Evolutionary conservation across 192 early-diverging fungal genomes (phyloP), one percentile per base, ranked within the genome.

Genomic region (Coemansia biformis): DNA sequence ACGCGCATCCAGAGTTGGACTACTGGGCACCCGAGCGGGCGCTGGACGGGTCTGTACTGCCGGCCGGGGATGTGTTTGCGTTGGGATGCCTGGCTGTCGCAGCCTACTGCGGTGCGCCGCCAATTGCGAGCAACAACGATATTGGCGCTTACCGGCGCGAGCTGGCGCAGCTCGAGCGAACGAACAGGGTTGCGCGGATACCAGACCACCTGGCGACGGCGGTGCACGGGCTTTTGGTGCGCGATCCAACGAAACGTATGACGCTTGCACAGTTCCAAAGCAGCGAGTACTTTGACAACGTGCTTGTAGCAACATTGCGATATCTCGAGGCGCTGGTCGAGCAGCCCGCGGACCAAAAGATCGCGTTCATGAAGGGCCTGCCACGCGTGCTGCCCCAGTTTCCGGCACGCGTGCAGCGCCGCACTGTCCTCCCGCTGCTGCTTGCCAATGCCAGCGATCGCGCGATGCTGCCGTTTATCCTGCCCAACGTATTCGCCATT

Each of bases 281-380:
- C 7, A 77, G 76, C 61, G 76, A 73, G 31, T 88, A 83, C 47
- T 93, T 93, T 70, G 83, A 89, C 74, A 85, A 86, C 39, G 66
- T 89, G 12, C 64, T 89, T 2, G 80, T 91, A 4, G 85, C 84
- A 1, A 85, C 89, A 0, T 80, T 93, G 54, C 77, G 79, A 36
- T 91, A 84, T 46, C 75, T 93, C 53, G 90, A 91, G 46, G 66
- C 72, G 13, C 79, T 93, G 52, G 81, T 85, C 1, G 88, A 88
- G 49, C 90, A 91, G 60, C 74, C 86, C 0, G 58, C 69, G 36
- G 86, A 88, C 24, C 81, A 88, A 38, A 90, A 93, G 48, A 63
- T 78, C 8, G 80, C 82, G 21, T 93, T 93, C 41, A 77, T 93
- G 78, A 83, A 85, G 53, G 86, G 83, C 0, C 66, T 93, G 33